Evolutionary conservation across 2,329 filamentous ascomycete genomes (phyloP), one percentile per base, ranked within the genome.

Genomic region (Sarocladium brachiariae): DNA sequence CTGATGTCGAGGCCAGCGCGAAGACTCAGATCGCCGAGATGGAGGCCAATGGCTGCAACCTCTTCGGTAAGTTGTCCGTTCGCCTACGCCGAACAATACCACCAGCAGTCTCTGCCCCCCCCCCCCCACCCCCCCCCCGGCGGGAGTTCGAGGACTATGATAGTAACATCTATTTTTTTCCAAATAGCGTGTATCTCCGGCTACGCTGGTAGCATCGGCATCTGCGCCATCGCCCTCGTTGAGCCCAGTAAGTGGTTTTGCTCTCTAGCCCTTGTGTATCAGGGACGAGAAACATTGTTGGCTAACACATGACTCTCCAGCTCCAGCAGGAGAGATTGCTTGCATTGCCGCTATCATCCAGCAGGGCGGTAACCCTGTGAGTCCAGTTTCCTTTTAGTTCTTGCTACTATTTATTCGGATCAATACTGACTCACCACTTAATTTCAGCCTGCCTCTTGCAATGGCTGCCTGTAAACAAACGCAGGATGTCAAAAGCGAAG

Each of bases 311-410:
- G 30, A 41, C 16, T n/a, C 4, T 24, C n/a, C n/a, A 45, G 39
- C 39, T 45, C 39, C 39, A 10, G 39, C 24, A 14, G 39, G 39
- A 21, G 39, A 45, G 39, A 45, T 45, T 45, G 39, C 39, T 45
- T 45, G 39, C 39, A 45, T 45, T 24, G 39, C 39, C 16, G 39
- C 39, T 24, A 45, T 45, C 39, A 45, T 45, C 39, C 39, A 45
- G 39, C 39, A 45, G 39, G 24, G 39, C 23, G 39, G 39, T 24
- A 45, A 45, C 39, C 39, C 39, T 4, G 39, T 45, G 18, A 45
- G 39, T 30, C 18, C 21, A 25, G 10, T 24, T 19, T n/a, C 8
- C 37, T n/a, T n/a, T n/a, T n/a, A n/a, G n/a, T n/a, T n/a, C n/a
- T n/a, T n/a, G n/a, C n/a, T n/a, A n/a, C n/a, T n/a, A n/a, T n/a